Percentiles rank a stretch among this genome's conserved stretches.
Conservation (phyloP, 768 basidiomycete species). For the Lyophyllum decastes region DNA sequence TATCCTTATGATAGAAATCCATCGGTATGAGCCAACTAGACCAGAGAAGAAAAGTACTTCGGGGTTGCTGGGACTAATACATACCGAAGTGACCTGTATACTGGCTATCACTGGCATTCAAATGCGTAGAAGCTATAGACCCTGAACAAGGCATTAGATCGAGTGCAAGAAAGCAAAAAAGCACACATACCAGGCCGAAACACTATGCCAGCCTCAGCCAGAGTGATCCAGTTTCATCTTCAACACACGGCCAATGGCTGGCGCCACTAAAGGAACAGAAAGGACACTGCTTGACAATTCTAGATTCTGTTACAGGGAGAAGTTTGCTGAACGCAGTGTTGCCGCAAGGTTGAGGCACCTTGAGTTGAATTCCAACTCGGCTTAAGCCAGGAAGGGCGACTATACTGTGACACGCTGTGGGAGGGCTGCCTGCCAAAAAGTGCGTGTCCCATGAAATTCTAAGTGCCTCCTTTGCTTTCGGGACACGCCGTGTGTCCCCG, state of each 20-base stretch:
- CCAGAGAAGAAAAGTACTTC: slow-evolving; percentile 34
- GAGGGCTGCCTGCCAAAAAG: background rate
- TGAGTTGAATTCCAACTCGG: too few species aligned
- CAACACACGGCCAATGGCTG: slow-evolving; percentile 37
- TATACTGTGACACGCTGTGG: background rate
- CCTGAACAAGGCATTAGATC: slow-evolving; percentile 24
- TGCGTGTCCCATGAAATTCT: background rate
- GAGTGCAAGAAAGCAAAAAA: background rate
- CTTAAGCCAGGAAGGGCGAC: too few species aligned
- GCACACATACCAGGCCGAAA: slow-evolving; percentile 56
- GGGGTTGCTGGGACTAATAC: slow-evolving; percentile 56
- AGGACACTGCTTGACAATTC: slow-evolving; percentile 60
- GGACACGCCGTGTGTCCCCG: background rate
- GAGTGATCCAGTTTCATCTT: slow-evolving; percentile 58
- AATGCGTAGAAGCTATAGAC: slow-evolving; percentile 42
- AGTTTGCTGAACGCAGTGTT: too few species aligned
- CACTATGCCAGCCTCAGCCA: slow-evolving; percentile 65
- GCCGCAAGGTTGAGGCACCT: too few species aligned
- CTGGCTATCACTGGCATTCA: slow-evolving; percentile 15
- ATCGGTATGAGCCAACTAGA: background rate
- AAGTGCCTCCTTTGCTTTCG: background rate
- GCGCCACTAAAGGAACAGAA: too few species aligned
- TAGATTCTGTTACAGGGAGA: too few species aligned
- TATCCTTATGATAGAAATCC: slow-evolving; percentile 29
- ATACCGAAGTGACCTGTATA: slow-evolving; percentile 55